phyloP scores from a whole-genome alignment of 2,329 filamentous ascomycete genomes.

The Xylaria sp. region DNA sequence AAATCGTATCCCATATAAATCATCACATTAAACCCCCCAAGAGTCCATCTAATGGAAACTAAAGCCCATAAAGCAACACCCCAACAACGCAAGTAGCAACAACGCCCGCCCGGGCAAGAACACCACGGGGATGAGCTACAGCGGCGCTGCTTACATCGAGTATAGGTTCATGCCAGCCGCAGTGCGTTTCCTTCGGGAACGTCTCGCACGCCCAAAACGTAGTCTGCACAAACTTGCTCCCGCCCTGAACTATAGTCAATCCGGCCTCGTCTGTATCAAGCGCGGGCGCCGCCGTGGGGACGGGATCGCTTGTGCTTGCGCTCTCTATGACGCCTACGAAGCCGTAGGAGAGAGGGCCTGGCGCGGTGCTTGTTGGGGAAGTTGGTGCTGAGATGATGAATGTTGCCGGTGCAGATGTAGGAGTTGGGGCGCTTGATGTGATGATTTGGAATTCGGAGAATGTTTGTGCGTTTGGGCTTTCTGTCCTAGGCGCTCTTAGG shows the following conservation, averaged over 20 bases:
- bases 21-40: neutral
- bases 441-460: neutral
- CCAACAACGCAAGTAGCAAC: slow-evolving; percentile 1
- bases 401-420: neutral
- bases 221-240: slow-evolving; percentile 48
- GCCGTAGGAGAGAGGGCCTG: neutral
- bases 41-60: too few species aligned
- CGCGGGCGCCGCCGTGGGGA: neutral
- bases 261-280: neutral
- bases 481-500: slow-evolving; percentile 24
- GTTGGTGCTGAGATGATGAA: neutral
- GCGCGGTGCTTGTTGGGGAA: neutral
- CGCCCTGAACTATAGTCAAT: slow-evolving; percentile 10
- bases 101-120: neutral
- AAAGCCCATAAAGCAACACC: slow-evolving; percentile 7
- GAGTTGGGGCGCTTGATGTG: neutral
- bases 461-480: neutral
- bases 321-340: neutral
- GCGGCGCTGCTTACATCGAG: slow-evolving; percentile 35
- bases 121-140: neutral
- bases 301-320: neutral
- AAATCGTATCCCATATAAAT: neutral
- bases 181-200: slow-evolving; percentile 47
- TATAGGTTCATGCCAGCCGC: slow-evolving; percentile 54
- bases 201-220: slow-evolving; percentile 54